Conservation (phyloP, 306 rosid species). For the Ochetophila trinervis region DNA sequence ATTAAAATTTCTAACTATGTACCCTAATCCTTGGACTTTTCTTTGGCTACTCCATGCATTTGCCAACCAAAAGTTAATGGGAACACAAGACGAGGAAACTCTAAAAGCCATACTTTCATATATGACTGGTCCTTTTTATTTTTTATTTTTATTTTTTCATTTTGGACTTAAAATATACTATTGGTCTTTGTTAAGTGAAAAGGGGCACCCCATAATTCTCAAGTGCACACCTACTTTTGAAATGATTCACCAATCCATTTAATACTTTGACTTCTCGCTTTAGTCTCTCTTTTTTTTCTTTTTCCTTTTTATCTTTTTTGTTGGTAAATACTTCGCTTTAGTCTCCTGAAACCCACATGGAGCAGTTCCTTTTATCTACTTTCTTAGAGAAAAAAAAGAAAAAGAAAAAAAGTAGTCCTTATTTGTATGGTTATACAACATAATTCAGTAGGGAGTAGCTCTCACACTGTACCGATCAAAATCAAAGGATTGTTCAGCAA, state of each 20-base stretch:
- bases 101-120: slow-evolving; percentile 23
- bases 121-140: too few relatives aligned
- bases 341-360: slow-evolving; percentile 47
- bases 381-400: background rate
- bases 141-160: too few relatives aligned
- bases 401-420: background rate
- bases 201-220: slow-evolving; percentile 24
- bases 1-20: background rate
- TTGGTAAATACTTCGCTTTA: too few relatives aligned
- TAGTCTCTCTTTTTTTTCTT: too few relatives aligned
- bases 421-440: background rate
- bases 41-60: slow-evolving; percentile 2
- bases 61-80: slow-evolving; percentile 14
- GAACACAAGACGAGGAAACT: slow-evolving; percentile 12
- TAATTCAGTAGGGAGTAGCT: too few relatives aligned
- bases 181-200: slow-evolving; percentile 30
- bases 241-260: slow-evolving; percentile 33
- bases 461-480: background rate
- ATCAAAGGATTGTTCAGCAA: background rate
- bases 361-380: slow-evolving; percentile 25
- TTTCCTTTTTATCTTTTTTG: too few relatives aligned
- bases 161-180: slow-evolving; percentile 14
- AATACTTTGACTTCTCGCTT: slow-evolving; percentile 35
- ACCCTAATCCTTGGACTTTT: slow-evolving; percentile 9
- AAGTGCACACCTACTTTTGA: slow-evolving; percentile 41